These are phyloP conservation scores for Wickerhamomyces hampshirensis DNA, from an alignment of 805 yeast genomes.

Conservation along the genomic window DNA sequence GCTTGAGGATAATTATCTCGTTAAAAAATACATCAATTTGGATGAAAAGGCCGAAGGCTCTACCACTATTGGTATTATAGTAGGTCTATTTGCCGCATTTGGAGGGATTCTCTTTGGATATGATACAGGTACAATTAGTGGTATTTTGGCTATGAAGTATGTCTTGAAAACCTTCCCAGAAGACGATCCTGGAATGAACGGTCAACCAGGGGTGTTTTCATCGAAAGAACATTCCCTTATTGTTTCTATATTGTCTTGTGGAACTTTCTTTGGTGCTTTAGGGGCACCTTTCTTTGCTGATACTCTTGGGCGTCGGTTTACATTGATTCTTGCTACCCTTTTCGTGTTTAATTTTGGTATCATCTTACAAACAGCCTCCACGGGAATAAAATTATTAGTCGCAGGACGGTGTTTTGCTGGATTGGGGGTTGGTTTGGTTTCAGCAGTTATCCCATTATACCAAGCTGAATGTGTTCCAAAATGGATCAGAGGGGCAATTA, in stretches of 20 bases:
- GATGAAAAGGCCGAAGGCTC: conserved; percentile 48
- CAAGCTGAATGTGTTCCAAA: conserved; percentile 79
- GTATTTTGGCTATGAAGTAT: conserved; percentile 61
- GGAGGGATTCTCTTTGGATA: conserved; percentile 67
- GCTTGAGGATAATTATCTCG: conserved; percentile 28
- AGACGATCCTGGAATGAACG: conserved; percentile 31
- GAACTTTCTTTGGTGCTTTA: conserved; percentile 67
- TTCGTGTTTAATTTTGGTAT: conserved; percentile 50
- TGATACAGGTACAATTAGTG: conserved; percentile 66
- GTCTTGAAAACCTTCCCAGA: conserved; percentile 40
- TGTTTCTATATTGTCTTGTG: conserved; percentile 70
- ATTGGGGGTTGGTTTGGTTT: conserved; percentile 65
- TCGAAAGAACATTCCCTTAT: conserved; percentile 52
- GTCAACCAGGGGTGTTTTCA: conserved; percentile 31
- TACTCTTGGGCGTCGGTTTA: conserved; percentile 48
- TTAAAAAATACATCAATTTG: conserved; percentile 33
- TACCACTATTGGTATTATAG: conserved; percentile 41
- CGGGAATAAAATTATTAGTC: conserved; percentile 44
- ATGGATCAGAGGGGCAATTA: conserved; percentile 74
- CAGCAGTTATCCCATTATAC: conserved; percentile 70
- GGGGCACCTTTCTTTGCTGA: conserved; percentile 56
- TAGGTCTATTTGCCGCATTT: conserved; percentile 60
- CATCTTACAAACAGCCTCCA: conserved; percentile 41
- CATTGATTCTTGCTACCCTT: conserved; percentile 39
- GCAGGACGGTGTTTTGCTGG: conserved; percentile 75